Evolutionary conservation across 768 basidiomycete species (phyloP), one percentile per base, ranked within the genome.

Genomic region (Agrocybe pediades): DNA sequence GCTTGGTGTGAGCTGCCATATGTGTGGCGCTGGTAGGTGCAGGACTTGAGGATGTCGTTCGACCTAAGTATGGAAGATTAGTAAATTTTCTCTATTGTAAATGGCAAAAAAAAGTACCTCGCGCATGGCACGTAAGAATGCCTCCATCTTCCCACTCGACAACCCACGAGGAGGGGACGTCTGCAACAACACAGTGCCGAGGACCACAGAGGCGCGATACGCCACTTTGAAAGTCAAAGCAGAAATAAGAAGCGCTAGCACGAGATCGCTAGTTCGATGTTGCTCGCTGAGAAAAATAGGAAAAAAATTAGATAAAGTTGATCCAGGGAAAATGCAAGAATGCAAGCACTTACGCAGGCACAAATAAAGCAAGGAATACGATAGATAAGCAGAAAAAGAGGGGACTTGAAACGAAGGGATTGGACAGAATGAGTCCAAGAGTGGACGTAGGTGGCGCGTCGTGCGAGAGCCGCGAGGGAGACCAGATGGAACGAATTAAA

Each of bases 161-260:
- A 78, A 56, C 1, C 83, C 81, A n/a, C 86, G 68, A 11, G 76
- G 72, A 2, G 95, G 95, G 0, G 93, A 84, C 0, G 97, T 98
- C 70, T 98, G 97, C 13, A 98, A 69, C 2, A 99, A 75, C 1
- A 94, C 87, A 6, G 87, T 85, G 2, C 93, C 96, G 11, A 96
- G 88, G 0, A 91, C 83, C 9, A 87, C 77, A 36, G 87, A 92
- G 0, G 95, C 88, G 1, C 87, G 84, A 66, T 95, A 96, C 0
- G 97, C 90, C 20, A 95, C 78, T 33, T 83, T 81, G 68, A 90
- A 90, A 3, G 94, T 96, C 15, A 90, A 72, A 9, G 87, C 65
- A 0, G 94, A 87, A 49, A 94, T 84, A 6, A 89, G 58, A 5
- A 84, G 80, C 0, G 97, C 92, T 36, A 97, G 74, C n/a, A 84